phyloP scores from a whole-genome alignment of 495 filamentous ascomycete genomes.

The Chaetomium fimeti region DNA sequence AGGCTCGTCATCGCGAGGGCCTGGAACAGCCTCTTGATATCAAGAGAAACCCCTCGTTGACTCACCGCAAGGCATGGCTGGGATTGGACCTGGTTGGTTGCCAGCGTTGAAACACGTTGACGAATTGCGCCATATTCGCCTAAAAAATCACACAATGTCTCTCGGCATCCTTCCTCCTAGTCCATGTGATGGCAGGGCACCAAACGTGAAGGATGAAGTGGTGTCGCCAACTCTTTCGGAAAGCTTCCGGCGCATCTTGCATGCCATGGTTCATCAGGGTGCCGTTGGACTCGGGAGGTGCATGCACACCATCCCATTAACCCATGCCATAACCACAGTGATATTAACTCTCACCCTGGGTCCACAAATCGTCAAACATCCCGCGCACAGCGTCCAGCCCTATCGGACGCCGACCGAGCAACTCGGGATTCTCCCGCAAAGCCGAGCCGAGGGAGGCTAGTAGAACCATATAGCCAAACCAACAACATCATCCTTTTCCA shows the following conservation, averaged over 20 bases:
- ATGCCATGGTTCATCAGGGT: background rate
- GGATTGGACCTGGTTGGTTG: background rate
- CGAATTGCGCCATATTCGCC: conserved; percentile 18
- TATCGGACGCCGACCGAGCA: conserved; percentile 10
- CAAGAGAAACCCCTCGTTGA: conserved; percentile 7
- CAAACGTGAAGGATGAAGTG: background rate
- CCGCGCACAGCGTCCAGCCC: background rate
- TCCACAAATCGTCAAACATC: background rate
- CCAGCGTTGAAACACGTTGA: background rate
- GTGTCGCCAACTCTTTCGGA: background rate
- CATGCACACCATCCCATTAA: no score
- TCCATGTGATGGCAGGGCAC: conserved; percentile 6
- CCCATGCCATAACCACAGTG: background rate
- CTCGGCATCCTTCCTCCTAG: background rate
- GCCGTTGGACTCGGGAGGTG: no score
- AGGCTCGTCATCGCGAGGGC: background rate
- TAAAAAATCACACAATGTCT: background rate
- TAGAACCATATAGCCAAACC: background rate
- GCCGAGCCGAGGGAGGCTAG: background rate
- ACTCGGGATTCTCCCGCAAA: background rate
- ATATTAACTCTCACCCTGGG: no score
- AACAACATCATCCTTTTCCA: background rate
- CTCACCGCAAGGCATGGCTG: background rate
- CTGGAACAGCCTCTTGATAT: conserved; percentile 1
- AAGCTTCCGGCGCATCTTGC: background rate